phyloP scores from a whole-genome alignment of 208 protist genomes.

The Trypanosoma platydactyli region DNA sequence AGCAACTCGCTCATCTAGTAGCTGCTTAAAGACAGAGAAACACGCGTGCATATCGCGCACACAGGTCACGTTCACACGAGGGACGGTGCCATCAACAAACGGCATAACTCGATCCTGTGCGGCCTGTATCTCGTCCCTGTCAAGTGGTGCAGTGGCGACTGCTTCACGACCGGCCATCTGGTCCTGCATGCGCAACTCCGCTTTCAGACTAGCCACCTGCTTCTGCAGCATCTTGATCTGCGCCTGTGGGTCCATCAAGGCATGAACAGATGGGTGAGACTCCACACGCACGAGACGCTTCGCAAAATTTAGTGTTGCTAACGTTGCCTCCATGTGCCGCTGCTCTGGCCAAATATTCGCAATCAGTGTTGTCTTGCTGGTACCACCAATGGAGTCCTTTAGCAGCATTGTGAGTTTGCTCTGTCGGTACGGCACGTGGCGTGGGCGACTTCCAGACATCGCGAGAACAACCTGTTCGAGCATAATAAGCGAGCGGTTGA shows the following conservation, averaged over 20 bases:
- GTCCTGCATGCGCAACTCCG: constrained; percentile 92
- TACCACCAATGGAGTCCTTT: constrained; percentile 78
- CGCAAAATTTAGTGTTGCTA: constrained; percentile 91
- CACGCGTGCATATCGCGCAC: constrained; percentile 86
- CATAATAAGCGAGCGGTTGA: constrained; percentile 89
- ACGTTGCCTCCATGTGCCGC: constrained; percentile 59
- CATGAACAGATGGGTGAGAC: constrained; percentile 66
- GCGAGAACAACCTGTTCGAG: constrained; percentile 92
- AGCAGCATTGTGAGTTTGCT: constrained; percentile 75
- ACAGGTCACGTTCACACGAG: constrained; percentile 63
- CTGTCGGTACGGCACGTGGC: constrained; percentile 71
- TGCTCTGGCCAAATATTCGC: constrained; percentile 78
- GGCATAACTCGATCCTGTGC: constrained; percentile 52
- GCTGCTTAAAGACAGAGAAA: constrained; percentile 67
- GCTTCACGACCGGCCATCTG: constrained; percentile 52
- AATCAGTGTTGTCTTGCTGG: constrained; percentile 81
- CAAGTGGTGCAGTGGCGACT: constrained; percentile 34
- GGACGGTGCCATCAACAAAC: constrained; percentile 64
- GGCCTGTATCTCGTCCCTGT: constrained; percentile 61
- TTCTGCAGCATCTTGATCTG: constrained; percentile 76
- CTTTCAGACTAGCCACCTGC: constrained; percentile 81
- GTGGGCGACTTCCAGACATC: constrained; percentile 29
- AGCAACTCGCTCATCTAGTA: constrained; percentile 39
- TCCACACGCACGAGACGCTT: constrained; percentile 83
- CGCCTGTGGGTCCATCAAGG: constrained; percentile 56